Evolutionary conservation across 257 asterid genomes (phyloP), one percentile per base, ranked within the genome.

Genomic region (Thymus mandschuricus): DNA sequence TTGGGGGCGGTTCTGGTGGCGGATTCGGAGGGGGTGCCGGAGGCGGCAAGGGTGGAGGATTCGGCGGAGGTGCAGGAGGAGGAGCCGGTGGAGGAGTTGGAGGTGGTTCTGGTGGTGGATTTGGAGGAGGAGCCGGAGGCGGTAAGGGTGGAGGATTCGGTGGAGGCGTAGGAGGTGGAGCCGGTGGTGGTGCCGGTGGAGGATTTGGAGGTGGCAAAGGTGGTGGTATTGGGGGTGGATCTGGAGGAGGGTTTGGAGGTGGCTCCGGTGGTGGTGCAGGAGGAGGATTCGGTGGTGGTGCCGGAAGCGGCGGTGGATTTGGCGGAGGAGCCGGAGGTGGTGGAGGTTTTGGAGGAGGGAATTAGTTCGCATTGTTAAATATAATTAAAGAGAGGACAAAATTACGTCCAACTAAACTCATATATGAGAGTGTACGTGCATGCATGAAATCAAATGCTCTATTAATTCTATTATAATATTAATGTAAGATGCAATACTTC

Each of bases 131-230:
- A 2, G 34, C 5, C 0, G 72, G 78, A 0, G 66, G 54, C 2
- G 76, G 71, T 4, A 6, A 11, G 7, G 69, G 70, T 0, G 76
- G 80, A 0, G 63, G 68, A 9, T 5, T 3, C 1, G 76, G 75
- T 1, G 81, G 81, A 3, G 81, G 77, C 2, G 69, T 58, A 0
- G 73, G 64, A 1, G 74, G 74, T 8, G 74, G 73, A 43, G 1
- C 8, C 0, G 74, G 75, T 13, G 76, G 66, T 1, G 79, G 76
- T 6, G 56, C 48, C 4, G 88, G 78, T 0, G 78, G 71, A 1
- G 71, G 72, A 1, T 64, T 75, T 6, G 84, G 81, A 3, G 84
- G 86, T 0, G 72, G 73, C 9, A 27, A 5, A 0, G 76, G 69
- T 0, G 82, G 82, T 13, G 76, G 78, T 8, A 65, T 68, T 1